phyloP scores from a whole-genome alignment of 495 filamentous ascomycete genomes.

The Xylaria nigripes region DNA sequence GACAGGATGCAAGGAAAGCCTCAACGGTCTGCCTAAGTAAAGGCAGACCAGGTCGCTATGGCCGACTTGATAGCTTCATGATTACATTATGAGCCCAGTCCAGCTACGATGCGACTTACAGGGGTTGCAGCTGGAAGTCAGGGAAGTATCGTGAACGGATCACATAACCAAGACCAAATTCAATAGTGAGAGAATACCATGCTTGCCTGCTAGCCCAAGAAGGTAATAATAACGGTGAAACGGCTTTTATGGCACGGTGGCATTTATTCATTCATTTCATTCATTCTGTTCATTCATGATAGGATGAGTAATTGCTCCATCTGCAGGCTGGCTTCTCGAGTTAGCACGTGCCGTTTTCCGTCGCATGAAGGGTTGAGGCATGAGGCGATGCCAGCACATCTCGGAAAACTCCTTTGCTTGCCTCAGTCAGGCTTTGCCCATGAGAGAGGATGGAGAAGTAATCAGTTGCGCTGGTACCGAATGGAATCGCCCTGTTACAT shows the following conservation, averaged over 20 bases:
- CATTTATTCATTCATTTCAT: neutral
- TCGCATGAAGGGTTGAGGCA: neutral
- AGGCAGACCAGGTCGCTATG: neutral
- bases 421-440: neutral
- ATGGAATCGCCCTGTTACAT: neutral
- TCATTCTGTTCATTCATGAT: too few relatives aligned
- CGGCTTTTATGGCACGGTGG: neutral
- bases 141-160: neutral
- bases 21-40: neutral
- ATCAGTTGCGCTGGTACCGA: too few relatives aligned
- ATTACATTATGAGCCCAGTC: neutral
- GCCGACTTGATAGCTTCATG: neutral
- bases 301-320: neutral
- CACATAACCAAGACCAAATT: neutral
- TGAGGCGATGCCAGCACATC: neutral
- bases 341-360: neutral
- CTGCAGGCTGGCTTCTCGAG: neutral
- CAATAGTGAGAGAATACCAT: neutral
- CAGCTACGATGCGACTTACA: neutral
- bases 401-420: neutral
- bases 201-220: neutral
- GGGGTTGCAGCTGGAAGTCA: neutral
- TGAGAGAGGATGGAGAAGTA: neutral
- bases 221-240: neutral
- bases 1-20: neutral